A percentile compares a stretch with the other conserved stretches of the same genome.
Conservation (phyloP, 495 filamentous ascomycete genomes). For the Talaromyces nanjingensis region DNA sequence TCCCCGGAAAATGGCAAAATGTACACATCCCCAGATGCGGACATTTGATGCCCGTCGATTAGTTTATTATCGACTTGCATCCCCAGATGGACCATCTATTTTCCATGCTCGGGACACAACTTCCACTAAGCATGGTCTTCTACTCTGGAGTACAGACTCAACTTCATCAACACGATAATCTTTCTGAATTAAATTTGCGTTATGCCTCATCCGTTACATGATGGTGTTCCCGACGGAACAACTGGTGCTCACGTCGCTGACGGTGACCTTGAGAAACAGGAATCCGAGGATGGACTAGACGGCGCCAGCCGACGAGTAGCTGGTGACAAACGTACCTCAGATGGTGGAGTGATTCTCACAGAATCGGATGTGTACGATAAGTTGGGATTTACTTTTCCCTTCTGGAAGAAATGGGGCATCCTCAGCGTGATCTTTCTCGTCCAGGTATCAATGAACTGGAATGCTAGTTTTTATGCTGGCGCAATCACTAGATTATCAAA, state of each 20-base stretch:
- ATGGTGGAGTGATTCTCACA: conserved; percentile 47
- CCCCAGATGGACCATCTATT: not conserved
- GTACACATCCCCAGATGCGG: conserved; percentile 4
- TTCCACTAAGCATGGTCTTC: conserved; percentile 7
- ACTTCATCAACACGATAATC: conserved; percentile 7
- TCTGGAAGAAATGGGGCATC: conserved; percentile 62
- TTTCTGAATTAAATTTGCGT: not conserved
- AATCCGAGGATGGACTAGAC: conserved; percentile 11
- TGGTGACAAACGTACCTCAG: conserved; percentile 8
- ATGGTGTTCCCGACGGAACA: conserved; percentile 3
- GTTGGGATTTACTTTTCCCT: conserved; percentile 50
- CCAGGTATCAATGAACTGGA: conserved; percentile 72
- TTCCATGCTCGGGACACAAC: not conserved
- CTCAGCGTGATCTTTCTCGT: conserved; percentile 60
- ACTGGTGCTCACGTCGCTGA: conserved; percentile 11
- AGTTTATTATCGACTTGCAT: conserved; percentile 5
- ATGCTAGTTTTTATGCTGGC: conserved; percentile 59
- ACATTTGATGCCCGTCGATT: not conserved
- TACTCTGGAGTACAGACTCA: not conserved
- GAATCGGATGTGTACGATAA: conserved; percentile 53
- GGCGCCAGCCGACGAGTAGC: conserved; percentile 10
- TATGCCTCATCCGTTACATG: conserved; percentile 10
- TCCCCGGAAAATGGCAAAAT: conserved; percentile 6
- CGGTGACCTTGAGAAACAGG: conserved; percentile 21
- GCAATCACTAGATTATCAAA: conserved; percentile 46